Evolutionary conservation across 768 basidiomycete species (phyloP).

Genomic region (Mycena olivaceomarginata): DNA sequence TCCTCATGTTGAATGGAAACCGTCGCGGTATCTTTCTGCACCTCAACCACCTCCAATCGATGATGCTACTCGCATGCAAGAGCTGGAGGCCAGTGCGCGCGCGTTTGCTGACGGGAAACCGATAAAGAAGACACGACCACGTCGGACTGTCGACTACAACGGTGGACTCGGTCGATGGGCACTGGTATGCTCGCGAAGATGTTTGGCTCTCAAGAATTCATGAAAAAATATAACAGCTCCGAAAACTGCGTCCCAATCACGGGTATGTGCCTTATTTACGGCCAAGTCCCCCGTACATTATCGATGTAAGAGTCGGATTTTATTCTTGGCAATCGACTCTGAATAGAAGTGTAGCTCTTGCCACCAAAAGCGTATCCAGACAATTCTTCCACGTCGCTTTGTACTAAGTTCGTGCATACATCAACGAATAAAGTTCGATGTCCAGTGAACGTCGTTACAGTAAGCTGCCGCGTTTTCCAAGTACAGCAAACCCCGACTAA

Average conservation of each 20-base stretch:
- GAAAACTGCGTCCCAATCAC: constrained; percentile 87
- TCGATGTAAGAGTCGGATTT: constrained; percentile 78
- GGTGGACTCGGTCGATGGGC: constrained; percentile 92
- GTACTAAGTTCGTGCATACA: constrained; percentile 98
- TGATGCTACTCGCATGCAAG: constrained; percentile 78
- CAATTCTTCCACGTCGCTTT: constrained; percentile 94
- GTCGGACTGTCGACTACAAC: constrained; percentile 96
- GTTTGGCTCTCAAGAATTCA: constrained; percentile 29
- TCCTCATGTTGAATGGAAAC: constrained; percentile 83
- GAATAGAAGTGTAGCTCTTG: constrained; percentile 77
- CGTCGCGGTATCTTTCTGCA: constrained; percentile 79
- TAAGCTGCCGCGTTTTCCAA: constrained; percentile 60
- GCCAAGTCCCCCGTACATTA: constrained; percentile 91
- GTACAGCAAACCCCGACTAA: not conserved
- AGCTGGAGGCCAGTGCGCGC: constrained; percentile 87
- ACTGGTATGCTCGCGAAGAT: constrained; percentile 71
- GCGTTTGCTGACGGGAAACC: constrained; percentile 87
- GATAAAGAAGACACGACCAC: constrained; percentile 93
- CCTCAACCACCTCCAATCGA: constrained; percentile 89
- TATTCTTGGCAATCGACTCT: constrained; percentile 45
- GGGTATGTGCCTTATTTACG: constrained; percentile 86
- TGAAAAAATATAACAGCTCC: constrained; percentile 65
- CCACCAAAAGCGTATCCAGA: constrained; percentile 95
- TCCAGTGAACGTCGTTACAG: constrained; percentile 96
- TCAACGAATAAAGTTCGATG: constrained; percentile 99